phyloP scores from a whole-genome alignment of 257 asterid species.

The Scutellaria minor region DNA sequence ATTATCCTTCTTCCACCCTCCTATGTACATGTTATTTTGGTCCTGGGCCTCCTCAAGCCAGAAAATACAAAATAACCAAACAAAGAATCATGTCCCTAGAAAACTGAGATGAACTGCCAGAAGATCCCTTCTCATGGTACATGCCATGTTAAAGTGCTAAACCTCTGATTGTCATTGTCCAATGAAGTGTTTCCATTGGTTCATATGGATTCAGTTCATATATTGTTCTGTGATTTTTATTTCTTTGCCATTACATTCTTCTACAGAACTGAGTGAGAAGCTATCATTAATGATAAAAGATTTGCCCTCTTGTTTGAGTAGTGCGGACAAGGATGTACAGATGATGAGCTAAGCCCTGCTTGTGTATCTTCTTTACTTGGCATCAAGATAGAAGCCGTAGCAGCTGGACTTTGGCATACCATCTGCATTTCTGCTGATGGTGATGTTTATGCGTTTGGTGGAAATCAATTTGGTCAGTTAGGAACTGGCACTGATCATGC shows the following conservation, averaged over 20 bases:
- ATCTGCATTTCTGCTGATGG: constrained; percentile 94
- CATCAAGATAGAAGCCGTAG: constrained; percentile 77
- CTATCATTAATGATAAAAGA: not conserved
- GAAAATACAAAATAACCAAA: not conserved
- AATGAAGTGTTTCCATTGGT: not conserved
- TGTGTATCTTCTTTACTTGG: constrained; percentile 97
- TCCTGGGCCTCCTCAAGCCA: not conserved
- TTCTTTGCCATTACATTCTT: not conserved
- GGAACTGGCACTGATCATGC: constrained; percentile 95
- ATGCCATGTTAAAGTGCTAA: not conserved
- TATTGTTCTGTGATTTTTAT: not conserved
- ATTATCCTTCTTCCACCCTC: not conserved
- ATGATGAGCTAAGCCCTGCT: constrained; percentile 87
- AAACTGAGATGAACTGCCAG: not conserved
- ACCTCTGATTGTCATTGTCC: not conserved
- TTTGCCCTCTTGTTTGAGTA: constrained; percentile 38
- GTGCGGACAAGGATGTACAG: constrained; percentile 99
- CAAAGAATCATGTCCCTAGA: not conserved
- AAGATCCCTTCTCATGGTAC: not conserved
- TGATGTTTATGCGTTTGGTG: constrained; percentile 93
- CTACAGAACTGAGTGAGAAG: constrained; percentile 8
- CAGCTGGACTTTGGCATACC: constrained; percentile 99
- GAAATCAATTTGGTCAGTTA: constrained; percentile 98
- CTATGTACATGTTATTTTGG: not conserved
- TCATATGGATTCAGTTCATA: constrained; percentile 23